Evolutionary conservation across 345 rosid genomes (phyloP).

Genomic region (Alliaria petiolata): DNA sequence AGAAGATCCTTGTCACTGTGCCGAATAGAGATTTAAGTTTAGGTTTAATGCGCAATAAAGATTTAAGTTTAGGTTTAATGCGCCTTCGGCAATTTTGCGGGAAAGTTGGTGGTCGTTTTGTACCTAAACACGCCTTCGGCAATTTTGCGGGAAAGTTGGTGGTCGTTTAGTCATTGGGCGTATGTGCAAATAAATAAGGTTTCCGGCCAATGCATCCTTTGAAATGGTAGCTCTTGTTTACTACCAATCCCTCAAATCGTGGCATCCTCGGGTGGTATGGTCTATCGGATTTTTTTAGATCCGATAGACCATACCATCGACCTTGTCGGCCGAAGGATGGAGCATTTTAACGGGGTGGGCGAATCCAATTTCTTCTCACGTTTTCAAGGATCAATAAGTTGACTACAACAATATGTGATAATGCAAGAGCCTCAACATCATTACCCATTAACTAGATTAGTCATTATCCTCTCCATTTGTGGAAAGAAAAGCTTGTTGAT

Average conservation of each 20-base stretch:
- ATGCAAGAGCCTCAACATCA: not conserved
- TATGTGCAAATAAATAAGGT: not conserved
- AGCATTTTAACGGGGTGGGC: not conserved
- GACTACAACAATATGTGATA: not conserved
- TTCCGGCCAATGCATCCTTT: not conserved
- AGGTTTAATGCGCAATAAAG: not conserved
- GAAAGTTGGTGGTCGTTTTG: not conserved
- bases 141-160: not conserved
- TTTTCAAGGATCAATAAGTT: not conserved
- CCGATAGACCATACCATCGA: not conserved
- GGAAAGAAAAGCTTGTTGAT: not conserved
- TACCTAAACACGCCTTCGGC: not conserved
- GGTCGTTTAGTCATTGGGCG: not conserved
- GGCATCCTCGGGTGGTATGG: not conserved
- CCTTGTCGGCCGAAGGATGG: not conserved
- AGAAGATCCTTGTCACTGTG: not conserved
- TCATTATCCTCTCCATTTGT: not conserved
- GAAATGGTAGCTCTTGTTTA: not conserved
- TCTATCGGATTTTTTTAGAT: not conserved
- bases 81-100: not conserved
- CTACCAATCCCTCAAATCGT: not conserved
- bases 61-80: not conserved
- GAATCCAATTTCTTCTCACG: not conserved
- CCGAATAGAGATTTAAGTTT: not conserved
- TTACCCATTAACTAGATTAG: not conserved